Base-by-base conservation (phyloP, 2,329 filamentous ascomycete species). In the Pseudogymnoascus sp. region DNA sequence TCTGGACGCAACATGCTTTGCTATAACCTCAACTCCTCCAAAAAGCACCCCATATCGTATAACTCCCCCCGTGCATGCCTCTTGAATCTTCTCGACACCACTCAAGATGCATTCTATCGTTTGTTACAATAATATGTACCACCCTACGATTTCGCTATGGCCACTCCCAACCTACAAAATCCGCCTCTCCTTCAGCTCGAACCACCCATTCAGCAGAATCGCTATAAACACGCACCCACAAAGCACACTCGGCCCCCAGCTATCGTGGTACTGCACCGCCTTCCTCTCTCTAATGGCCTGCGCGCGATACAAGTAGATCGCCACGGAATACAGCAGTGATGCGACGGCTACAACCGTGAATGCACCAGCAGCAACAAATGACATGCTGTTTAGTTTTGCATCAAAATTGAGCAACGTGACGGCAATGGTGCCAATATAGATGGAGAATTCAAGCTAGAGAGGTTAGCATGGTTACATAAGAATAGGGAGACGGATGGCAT, bases 241-340 rank as follows among this genome's bases (percentile, higher is more conserved):
- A 33, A 99, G 80, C 20, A 86, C 76, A 3, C 82, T 91, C 0
- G 94, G 93, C 0, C 94, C 94, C 80, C 86, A 89, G 67, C 85
- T 87, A 73, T 99, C 94, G 73, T 97, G 94, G 74, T 94, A 99
- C 68, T 86, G 88, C 39, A 93, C 91, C n/a, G 89, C 90, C 65
- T 86, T 86, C 59, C 93, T 82, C 67, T 87, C 86, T 66, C 90
- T 84, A 71, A 97, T 97, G 64, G 90, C 90, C 64, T 83, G 80
- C 67, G 94, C 92, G 61, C 94, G 84, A 83, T 94, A 96, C 20
- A 96, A 77, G 72, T 97, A 99, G 60, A 96, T 84, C 57, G 80
- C 82, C 39, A 96, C 85, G 20, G 87, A 89, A 75, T 99, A 99
- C 61, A 88, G 74, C n/a, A 99, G 80, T 30, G 89, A 85, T 6